These are phyloP conservation scores for Litsea cubeba DNA, from an alignment of 164 flowering plant species.

Conservation along the genomic window DNA sequence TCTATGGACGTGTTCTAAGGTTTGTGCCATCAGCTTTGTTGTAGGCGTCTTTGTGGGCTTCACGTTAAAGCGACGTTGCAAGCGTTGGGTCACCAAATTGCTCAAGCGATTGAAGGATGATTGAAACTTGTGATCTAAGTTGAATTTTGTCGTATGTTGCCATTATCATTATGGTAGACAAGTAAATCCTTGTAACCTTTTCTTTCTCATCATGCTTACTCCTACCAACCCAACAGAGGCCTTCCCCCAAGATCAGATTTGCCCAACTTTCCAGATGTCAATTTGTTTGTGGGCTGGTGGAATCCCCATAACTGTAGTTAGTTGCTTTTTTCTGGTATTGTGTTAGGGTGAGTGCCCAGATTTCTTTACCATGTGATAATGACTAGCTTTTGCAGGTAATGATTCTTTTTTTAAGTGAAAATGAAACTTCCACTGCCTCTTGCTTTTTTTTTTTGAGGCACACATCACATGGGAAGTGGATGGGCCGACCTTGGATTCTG, in stretches of 20 bases:
- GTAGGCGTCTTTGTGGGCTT: constrained; percentile 80
- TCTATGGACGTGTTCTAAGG: constrained; percentile 79
- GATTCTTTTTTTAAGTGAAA: not conserved
- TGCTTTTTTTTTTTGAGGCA: not conserved
- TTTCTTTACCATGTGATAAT: too few species aligned
- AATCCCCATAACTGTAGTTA: not conserved
- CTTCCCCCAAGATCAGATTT: not conserved
- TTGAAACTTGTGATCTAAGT: constrained; percentile 18
- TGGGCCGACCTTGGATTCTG: not conserved
- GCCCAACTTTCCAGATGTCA: not conserved
- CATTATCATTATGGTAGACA: not conserved
- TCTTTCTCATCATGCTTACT: not conserved
- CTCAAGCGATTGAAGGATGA: constrained; percentile 70
- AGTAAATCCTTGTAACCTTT: not conserved
- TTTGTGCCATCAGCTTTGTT: constrained; percentile 63
- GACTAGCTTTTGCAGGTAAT: not conserved
- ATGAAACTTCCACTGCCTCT: not conserved
- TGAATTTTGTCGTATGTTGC: not conserved
- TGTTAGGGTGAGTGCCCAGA: not conserved
- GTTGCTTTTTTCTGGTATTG: not conserved
- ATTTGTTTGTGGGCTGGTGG: not conserved
- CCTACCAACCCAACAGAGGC: not conserved
- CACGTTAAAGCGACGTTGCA: constrained; percentile 70
- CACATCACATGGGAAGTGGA: not conserved
- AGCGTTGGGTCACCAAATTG: constrained; percentile 67